Evolutionary conservation across 441 rosid genomes (phyloP).

Genomic region (Corymbia citriodora): DNA sequence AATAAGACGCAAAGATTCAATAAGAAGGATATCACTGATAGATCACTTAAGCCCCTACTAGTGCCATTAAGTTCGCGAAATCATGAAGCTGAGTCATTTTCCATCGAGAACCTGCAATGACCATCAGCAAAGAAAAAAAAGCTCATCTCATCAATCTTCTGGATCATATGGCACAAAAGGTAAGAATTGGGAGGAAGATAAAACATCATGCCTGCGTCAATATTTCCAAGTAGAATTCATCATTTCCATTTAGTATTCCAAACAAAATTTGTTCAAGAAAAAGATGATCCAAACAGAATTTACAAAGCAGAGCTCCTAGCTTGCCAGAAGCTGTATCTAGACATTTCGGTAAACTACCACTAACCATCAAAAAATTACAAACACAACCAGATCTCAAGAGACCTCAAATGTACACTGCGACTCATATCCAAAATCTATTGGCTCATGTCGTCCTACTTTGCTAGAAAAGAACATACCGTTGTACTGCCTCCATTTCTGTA

Average conservation of each 20-base stretch:
- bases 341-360: neutral
- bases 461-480: slow-evolving; percentile 7
- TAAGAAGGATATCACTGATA: neutral
- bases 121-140: neutral
- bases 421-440: slow-evolving; percentile 25
- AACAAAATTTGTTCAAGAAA: neutral
- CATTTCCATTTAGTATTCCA: neutral
- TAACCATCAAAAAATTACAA: slow-evolving; percentile 16
- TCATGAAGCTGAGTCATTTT: neutral
- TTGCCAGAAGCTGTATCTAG: neutral
- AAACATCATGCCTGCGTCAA: neutral
- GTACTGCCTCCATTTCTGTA: slow-evolving; percentile 12
- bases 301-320: neutral
- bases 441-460: slow-evolving; percentile 13
- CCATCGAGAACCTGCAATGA: neutral
- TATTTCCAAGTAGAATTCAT: neutral
- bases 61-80: neutral
- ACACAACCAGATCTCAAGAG: slow-evolving; percentile 25
- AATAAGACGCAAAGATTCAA: neutral
- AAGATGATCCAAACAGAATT: neutral
- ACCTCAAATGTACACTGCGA: slow-evolving; percentile 31
- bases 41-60: neutral
- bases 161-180: neutral
- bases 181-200: neutral
- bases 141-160: neutral